Base-by-base conservation (phyloP, 176 grass and related monocot species). In the Cymbopogon citratus region DNA sequence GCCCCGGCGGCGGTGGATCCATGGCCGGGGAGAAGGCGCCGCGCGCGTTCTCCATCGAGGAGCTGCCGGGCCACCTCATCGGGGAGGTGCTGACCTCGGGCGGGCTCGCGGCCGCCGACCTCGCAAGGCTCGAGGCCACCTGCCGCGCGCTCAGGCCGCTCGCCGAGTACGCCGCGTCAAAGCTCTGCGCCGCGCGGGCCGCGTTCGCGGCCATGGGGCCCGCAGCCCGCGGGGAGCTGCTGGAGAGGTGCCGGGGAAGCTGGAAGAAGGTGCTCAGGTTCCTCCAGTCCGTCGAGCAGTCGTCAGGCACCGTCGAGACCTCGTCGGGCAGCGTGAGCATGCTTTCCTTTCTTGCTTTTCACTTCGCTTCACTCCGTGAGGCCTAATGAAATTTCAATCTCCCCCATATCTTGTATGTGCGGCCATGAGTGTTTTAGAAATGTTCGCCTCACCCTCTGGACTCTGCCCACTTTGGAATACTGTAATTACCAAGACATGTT, bases 181-280 rank as follows among this genome's bases (percentile, higher is more conserved):
- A 81, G 54, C 78, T 99, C 10, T 99, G 97, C 65, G 77, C 85
- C 44, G 66, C 75, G 6, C 77, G 90, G 57, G 44, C 86, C 2
- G 85, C 83, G 1, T 96, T 95, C 48, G 67, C 64, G 8, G 71
- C 78, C 38, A 26, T 99, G 51, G 91, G 78, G 2, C 85, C 68
- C 9, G 83, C 43, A 1, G 87, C 78, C 1, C 82, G 81, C 12
- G 86, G 65, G 36, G 89, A 94, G 43, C 88, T 99, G 19, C 80
- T 95, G 18, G 89, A 87, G 43, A 80, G 97, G 72, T 99, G 89
- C 73, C 85, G 81, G 9, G 76, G 93, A 15, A 99, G 87, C 85
- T 99, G 97, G 93, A 99, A 99, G 79, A 99, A 96, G 80, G 91
- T 94, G 43, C 91, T 99, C 63, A 87, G 97, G 78, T 99, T 99